Evolutionary conservation across 2,329 filamentous ascomycete species (phyloP).

Genomic region (Fusarium stilboides): DNA sequence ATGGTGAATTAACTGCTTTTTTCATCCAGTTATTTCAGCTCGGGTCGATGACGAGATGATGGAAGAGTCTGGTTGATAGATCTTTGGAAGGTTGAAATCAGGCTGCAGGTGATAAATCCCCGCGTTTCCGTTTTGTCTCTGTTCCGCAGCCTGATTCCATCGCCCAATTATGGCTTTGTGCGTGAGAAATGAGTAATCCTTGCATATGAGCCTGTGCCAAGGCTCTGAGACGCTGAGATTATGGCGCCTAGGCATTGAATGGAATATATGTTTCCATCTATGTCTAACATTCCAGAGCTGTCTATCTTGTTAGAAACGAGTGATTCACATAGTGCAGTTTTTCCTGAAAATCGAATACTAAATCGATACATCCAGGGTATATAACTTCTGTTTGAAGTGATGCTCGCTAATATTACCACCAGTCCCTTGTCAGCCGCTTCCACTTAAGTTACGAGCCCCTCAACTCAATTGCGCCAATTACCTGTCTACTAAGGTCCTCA

Average conservation of each 20-base stretch:
- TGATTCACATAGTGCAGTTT: too few relatives aligned
- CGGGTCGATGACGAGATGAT: too few relatives aligned
- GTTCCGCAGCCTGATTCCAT: not conserved
- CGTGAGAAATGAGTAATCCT: not conserved
- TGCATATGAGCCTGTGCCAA: not conserved
- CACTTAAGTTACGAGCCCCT: not conserved
- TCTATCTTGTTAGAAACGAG: too few relatives aligned
- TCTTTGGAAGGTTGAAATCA: not conserved
- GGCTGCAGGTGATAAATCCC: not conserved
- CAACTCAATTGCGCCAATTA: not conserved
- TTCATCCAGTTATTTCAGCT: rapidly evolving
- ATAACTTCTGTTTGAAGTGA: too few relatives aligned
- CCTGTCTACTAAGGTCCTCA: not conserved
- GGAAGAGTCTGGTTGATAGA: not conserved
- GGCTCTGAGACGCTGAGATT: not conserved
- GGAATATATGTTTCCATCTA: too few relatives aligned
- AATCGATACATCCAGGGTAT: too few relatives aligned
- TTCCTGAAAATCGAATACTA: too few relatives aligned
- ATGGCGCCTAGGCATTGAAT: too few relatives aligned
- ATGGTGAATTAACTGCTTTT: not conserved
- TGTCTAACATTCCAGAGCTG: too few relatives aligned
- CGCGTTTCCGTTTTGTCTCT: not conserved
- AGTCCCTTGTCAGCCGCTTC: too few relatives aligned
- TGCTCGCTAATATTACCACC: too few relatives aligned
- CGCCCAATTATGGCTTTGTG: not conserved